A percentile compares a stretch with the other conserved stretches of the same genome.
Conservation (phyloP, 139 green algal genomes). For the Coelastrella sp. region DNA sequence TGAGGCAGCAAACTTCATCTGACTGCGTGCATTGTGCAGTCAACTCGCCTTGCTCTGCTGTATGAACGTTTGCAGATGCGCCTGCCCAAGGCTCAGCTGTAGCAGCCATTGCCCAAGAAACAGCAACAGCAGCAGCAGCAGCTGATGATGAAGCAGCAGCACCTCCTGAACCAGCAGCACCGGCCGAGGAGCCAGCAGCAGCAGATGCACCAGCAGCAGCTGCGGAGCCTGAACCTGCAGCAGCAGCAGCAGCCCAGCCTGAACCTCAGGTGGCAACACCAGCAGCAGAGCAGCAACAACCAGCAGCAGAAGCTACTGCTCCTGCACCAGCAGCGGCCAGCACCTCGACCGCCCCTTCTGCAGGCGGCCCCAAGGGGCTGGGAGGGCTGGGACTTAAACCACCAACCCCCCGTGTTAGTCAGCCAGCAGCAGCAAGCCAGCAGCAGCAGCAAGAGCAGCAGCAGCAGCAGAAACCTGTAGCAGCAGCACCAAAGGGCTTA, state of each 20-base stretch:
- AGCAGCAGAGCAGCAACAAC: background rate
- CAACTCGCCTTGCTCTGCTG: background rate
- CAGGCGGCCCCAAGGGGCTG: slow-evolving; percentile 17
- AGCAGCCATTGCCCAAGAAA: slow-evolving; percentile 29
- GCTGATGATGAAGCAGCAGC: background rate
- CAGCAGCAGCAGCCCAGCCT: background rate
- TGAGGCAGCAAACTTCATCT: too few relatives aligned
- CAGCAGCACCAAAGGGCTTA: slow-evolving; percentile 29
- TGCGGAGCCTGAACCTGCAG: background rate
- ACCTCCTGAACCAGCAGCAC: background rate
- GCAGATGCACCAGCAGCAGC: slow-evolving; percentile 4
- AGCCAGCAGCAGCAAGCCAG: slow-evolving; percentile 18
- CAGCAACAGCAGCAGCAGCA: slow-evolving; percentile 19
- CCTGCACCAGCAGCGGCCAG: background rate
- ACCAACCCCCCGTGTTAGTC: background rate
- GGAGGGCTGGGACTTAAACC: slow-evolving; percentile 39
- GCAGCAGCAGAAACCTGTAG: slow-evolving; percentile 25
- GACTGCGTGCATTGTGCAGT: too few relatives aligned
- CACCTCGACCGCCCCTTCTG: background rate
- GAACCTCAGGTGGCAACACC: background rate
- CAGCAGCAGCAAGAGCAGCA: slow-evolving; percentile 36
- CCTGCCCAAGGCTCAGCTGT: background rate
- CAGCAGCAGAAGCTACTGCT: background rate
- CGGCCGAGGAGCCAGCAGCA: background rate
- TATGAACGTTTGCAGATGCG: background rate